phyloP scores from a whole-genome alignment of 495 filamentous ascomycete species.

The Lepidopterella palustris region DNA sequence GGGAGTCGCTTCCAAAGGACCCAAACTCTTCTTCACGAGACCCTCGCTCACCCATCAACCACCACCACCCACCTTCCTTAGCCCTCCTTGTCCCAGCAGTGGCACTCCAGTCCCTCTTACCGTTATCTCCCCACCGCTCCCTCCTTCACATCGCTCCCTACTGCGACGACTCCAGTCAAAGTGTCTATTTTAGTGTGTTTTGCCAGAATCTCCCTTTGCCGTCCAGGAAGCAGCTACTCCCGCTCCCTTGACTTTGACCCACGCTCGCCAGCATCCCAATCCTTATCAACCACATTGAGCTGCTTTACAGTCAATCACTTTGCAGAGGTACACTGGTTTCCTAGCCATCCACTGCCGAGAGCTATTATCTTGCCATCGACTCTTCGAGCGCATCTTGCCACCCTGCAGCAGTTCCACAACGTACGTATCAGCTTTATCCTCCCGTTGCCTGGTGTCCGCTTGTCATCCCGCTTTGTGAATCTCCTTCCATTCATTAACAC shows the following conservation, averaged over 20 bases:
- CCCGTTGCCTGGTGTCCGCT: background rate
- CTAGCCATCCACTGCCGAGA: constrained; percentile 14
- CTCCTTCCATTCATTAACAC: constrained; percentile 5
- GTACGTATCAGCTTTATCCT: constrained; percentile 9
- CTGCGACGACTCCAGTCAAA: background rate
- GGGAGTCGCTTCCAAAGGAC: constrained; percentile 1
- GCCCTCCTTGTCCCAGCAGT: constrained; percentile 3
- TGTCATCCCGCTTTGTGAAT: background rate
- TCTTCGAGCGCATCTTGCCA: constrained; percentile 1
- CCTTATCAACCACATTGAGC: constrained; percentile 24
- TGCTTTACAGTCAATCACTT: constrained; percentile 23
- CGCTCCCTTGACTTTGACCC: constrained; percentile 25
- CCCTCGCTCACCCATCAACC: background rate
- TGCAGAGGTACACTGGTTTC: constrained; percentile 23
- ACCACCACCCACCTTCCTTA: constrained; percentile 1
- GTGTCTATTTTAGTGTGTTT: background rate
- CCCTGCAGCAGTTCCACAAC: constrained; percentile 6
- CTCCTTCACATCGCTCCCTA: constrained; percentile 25
- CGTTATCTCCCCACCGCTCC: constrained; percentile 29
- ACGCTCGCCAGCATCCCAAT: constrained; percentile 18
- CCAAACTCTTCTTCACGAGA: constrained; percentile 1
- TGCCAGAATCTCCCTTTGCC: background rate
- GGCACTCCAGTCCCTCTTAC: constrained; percentile 20
- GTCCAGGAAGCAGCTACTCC: constrained; percentile 6
- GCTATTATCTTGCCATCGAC: constrained; percentile 6